phyloP scores from a whole-genome alignment of 2,329 filamentous ascomycete species.

The Podosphaera xanthii region DNA sequence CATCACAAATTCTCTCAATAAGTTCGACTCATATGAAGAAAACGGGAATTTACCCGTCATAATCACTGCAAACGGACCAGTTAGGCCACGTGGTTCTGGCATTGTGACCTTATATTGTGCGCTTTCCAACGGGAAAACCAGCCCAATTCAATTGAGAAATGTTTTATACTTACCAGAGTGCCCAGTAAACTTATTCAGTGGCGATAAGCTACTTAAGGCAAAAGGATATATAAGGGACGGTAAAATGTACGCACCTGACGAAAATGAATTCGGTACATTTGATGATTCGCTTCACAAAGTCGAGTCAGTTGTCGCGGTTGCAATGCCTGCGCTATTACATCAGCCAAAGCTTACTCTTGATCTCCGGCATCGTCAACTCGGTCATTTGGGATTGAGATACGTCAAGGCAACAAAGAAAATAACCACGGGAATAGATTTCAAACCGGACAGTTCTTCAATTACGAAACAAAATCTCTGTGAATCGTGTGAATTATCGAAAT shows the following conservation, averaged over 20 bases:
- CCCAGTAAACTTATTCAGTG: not conserved
- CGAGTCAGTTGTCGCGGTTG: not conserved
- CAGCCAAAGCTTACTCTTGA: not conserved
- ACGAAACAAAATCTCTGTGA: not conserved
- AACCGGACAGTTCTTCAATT: not conserved
- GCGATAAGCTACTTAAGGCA: not conserved
- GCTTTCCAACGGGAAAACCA: not conserved
- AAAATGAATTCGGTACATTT: not conserved
- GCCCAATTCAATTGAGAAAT: not conserved
- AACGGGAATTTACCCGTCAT: not conserved
- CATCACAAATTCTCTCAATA: not conserved
- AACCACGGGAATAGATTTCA: not conserved
- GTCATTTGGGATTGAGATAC: not conserved
- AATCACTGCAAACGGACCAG: not conserved
- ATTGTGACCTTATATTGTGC: not conserved
- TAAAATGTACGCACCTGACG: not conserved
- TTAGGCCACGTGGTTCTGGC: not conserved
- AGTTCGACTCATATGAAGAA: not conserved
- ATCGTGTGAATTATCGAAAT: not conserved
- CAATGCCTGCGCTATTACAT: not conserved
- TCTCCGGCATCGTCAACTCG: not conserved
- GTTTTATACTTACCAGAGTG: not conserved
- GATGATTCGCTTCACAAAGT: not conserved
- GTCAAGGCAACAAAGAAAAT: constrained; percentile 1
- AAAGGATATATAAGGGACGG: not conserved